A percentile compares a stretch with the other conserved stretches of the same genome.
Conservation (phyloP, 768 basidiomycete species). For the Lepiota subincarnata region DNA sequence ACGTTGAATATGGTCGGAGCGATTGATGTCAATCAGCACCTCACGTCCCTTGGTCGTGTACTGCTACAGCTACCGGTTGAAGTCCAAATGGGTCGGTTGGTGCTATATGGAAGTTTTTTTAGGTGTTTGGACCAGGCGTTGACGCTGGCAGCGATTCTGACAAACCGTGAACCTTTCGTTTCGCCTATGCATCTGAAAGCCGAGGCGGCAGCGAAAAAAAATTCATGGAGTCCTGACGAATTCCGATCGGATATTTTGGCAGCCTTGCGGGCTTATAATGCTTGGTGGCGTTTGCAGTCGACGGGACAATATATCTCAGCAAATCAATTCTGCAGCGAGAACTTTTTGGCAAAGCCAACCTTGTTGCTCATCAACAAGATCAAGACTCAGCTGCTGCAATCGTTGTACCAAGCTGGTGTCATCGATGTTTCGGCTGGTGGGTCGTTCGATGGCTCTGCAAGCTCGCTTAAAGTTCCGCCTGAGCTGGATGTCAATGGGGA, state of each 20-base stretch:
- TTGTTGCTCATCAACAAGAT: constrained; percentile 77
- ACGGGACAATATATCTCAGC: constrained; percentile 60
- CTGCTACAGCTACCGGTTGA: constrained; percentile 89
- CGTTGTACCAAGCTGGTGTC: constrained; percentile 76
- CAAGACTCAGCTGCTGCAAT: constrained; percentile 70
- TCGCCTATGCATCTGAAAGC: constrained; percentile 72
- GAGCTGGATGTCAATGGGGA: constrained; percentile 71
- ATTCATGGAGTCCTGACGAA: constrained; percentile 71
- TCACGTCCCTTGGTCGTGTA: constrained; percentile 86
- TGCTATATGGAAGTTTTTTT: constrained; percentile 90
- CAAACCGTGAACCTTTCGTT: constrained; percentile 88
- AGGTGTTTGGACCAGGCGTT: constrained; percentile 84
- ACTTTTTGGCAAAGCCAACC: constrained; percentile 87
- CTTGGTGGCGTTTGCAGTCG: constrained; percentile 72
- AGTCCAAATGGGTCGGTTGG: constrained; percentile 83
- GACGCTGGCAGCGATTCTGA: constrained; percentile 87
- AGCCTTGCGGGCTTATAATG: constrained; percentile 73
- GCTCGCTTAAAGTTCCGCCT: constrained; percentile 41
- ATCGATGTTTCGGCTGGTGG: constrained; percentile 79
- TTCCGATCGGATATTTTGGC: constrained; percentile 85
- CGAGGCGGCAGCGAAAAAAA: constrained; percentile 69
- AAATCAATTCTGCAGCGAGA: constrained; percentile 74
- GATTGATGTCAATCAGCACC: constrained; percentile 64
- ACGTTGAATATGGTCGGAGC: constrained; percentile 85
- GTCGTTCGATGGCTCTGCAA: constrained; percentile 25